phyloP scores from a whole-genome alignment of 2,329 filamentous ascomycete genomes.

The Botrytis paeoniae region DNA sequence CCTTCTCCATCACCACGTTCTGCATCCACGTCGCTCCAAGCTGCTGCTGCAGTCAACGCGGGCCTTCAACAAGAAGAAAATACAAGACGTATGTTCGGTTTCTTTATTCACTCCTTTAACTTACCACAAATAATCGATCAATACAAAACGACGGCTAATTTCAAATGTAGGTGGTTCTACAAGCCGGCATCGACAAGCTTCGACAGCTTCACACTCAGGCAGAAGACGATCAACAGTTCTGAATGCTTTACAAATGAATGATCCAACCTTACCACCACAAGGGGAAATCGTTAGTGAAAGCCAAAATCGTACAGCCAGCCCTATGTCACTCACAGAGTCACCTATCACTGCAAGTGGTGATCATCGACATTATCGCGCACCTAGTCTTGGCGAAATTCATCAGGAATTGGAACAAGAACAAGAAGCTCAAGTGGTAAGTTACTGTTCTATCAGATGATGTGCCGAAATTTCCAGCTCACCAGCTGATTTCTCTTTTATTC shows the following conservation, averaged over 20 bases:
- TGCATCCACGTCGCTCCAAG: conserved; percentile 68
- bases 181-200: conserved; percentile 44
- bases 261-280: conserved; percentile 63
- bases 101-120: not conserved
- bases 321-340: conserved; percentile 48
- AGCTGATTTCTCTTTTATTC: not conserved
- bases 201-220: conserved; percentile 43
- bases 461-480: not conserved
- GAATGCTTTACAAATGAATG: conserved; percentile 72
- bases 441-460: not conserved
- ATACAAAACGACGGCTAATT: conserved; percentile 12
- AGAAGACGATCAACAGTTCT: conserved; percentile 66
- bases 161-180: conserved; percentile 44
- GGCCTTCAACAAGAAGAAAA: conserved; percentile 63
- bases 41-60: conserved; percentile 74
- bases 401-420: conserved; percentile 78
- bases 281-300: conserved; percentile 63
- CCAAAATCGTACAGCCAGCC: conserved; percentile 43
- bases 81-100: conserved; percentile 49
- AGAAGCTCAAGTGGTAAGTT: conserved; percentile 68
- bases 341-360: conserved; percentile 45
- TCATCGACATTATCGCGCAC: conserved; percentile 62
- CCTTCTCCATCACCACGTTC: conserved; percentile 62
- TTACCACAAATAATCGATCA: not conserved
- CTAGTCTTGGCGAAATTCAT: conserved; percentile 73